Evolutionary conservation across 2,329 filamentous ascomycete species (phyloP).

Genomic region (Gliomastix tumulicola): DNA sequence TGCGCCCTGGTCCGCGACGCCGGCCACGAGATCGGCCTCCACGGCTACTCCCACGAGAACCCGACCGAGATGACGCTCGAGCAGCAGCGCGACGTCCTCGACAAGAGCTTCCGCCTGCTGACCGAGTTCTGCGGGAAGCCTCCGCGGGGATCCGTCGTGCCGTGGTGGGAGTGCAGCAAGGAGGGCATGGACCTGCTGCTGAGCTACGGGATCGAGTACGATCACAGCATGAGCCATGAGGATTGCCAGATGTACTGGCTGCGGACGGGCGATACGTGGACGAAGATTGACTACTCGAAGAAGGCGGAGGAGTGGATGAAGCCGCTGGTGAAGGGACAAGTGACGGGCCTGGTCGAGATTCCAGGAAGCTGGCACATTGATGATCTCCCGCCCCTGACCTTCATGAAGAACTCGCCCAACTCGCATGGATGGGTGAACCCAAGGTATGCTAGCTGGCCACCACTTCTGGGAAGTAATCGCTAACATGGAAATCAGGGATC

Average conservation of each 20-base stretch:
- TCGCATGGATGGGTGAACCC: constrained; percentile 52
- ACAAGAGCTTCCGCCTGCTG: constrained; percentile 66
- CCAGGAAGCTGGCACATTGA: constrained; percentile 55
- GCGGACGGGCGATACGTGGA: constrained; percentile 56
- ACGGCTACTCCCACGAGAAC: constrained; percentile 72
- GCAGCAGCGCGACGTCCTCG: constrained; percentile 68
- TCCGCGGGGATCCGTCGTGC: constrained; percentile 64
- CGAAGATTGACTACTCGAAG: constrained; percentile 60
- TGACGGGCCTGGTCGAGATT: constrained; percentile 59
- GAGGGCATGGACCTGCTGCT: constrained; percentile 61
- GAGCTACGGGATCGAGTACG: constrained; percentile 62
- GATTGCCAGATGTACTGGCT: constrained; percentile 60
- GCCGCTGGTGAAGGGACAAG: constrained; percentile 47
- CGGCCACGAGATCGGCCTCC: constrained; percentile 46
- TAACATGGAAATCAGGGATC: no score
- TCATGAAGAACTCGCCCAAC: constrained; percentile 59
- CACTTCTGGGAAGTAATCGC: no score
- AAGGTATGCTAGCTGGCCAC: no score
- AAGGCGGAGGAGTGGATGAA: constrained; percentile 61
- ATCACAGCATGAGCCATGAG: constrained; percentile 59
- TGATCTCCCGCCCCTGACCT: constrained; percentile 64
- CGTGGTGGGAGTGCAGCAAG: constrained; percentile 66
- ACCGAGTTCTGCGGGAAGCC: constrained; percentile 66
- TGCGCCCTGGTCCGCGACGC: constrained; percentile 35
- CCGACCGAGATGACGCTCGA: constrained; percentile 65